Evolutionary conservation across 306 rosid genomes (phyloP).

Genomic region (Casuarina cunninghamiana): DNA sequence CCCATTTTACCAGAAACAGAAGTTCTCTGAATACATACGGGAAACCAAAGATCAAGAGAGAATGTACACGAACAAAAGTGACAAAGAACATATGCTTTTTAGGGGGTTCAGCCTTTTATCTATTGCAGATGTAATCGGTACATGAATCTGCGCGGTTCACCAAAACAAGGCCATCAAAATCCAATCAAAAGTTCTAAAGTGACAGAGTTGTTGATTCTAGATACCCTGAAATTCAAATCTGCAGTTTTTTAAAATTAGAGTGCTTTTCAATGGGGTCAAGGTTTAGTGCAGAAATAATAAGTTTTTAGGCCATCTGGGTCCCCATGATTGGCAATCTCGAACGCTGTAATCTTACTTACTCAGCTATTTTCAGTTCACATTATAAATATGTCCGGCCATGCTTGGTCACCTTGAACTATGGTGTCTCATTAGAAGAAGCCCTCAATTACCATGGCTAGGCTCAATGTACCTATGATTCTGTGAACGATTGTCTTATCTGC

Average conservation of each 20-base stretch:
- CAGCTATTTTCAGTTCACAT: slow-evolving; percentile 19
- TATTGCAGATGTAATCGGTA: slow-evolving; percentile 28
- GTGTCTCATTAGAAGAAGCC: not conserved
- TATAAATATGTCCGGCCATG: slow-evolving; percentile 6
- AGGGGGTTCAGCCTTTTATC: slow-evolving; percentile 1
- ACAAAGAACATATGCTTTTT: not conserved
- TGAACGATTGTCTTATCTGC: slow-evolving; percentile 7
- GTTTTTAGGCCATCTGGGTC: slow-evolving; percentile 30
- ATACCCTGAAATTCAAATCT: not conserved
- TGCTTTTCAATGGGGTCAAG: slow-evolving; percentile 26
- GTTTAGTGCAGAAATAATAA: slow-evolving; percentile 12
- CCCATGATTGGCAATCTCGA: not conserved
- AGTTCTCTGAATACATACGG: not conserved
- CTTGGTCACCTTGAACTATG: not conserved
- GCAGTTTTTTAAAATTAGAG: not conserved
- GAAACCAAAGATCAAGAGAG: not conserved
- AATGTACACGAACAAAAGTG: not conserved
- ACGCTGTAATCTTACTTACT: not conserved
- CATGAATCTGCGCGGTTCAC: slow-evolving; percentile 42
- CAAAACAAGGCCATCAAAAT: slow-evolving; percentile 1
- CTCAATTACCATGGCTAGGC: slow-evolving; percentile 32
- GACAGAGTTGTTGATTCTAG: slow-evolving; percentile 1
- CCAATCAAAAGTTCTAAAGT: slow-evolving; percentile 5
- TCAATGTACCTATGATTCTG: slow-evolving; percentile 47
- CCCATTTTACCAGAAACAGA: not conserved